Base-by-base conservation (phyloP, 768 basidiomycete genomes). In the Auricularia cornea region DNA sequence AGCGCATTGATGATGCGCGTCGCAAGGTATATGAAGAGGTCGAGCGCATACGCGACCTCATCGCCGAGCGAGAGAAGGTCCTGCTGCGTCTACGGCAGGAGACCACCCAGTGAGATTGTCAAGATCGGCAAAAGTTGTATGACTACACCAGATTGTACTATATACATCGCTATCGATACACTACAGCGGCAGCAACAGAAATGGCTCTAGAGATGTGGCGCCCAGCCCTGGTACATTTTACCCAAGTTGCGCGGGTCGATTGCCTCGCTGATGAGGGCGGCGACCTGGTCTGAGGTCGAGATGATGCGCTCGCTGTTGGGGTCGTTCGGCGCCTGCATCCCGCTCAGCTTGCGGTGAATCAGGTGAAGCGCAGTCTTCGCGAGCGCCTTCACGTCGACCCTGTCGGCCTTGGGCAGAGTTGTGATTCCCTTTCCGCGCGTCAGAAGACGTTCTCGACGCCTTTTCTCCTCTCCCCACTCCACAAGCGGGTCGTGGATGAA, bases 401-500 rank as follows among this genome's bases (percentile, higher is more conserved):
- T 72, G 63, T 73, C 51, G 52, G 72, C 69, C 35, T 79, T 76
- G 30, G 79, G 82, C 67, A 84, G 81, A 83, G 84, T 60, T 3
- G 60, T 44, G 52, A 28, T 41, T 63, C 26, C 23, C 41, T 26
- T 28, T 44, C 35, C 62, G 61, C 40, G 10, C 26, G 60, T 29
- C 56, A n/a, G 51, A 3, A 28, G 51, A 66, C 79, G 29, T 65
- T 87, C 84, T 72, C 84, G 75, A 70, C 84, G 88, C 16, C 86
- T 82, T 65, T 85, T 86, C 72, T 90, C 86, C 51, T 92, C 88
- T 65, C 92, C 89, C 92, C 94, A 98, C 73, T 98, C 96, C 33
- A 95, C 89, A 2, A 99, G 81, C 1, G 97, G 97, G 73, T 99
- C 97, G 68, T 98, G 96, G 32, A 95, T 85, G 72, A 98, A 98